Base-by-base conservation (phyloP, 2,329 filamentous ascomycete genomes). In the Clonostachys sp. region DNA sequence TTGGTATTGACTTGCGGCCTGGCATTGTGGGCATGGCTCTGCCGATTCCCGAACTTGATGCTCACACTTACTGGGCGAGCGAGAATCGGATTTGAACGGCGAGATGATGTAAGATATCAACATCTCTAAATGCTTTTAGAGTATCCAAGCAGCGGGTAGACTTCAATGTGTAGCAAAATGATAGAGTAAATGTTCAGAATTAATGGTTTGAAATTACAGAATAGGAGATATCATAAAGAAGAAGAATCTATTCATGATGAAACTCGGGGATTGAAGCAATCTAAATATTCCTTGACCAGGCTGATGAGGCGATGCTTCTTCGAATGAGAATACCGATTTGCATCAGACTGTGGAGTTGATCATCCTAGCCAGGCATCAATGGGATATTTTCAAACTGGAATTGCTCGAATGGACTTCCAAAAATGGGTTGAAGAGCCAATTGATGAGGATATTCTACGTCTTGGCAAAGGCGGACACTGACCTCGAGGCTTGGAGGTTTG, bases 1-100 rank as follows among this genome's bases (percentile, higher is more conserved):
- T 55, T 6, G 61, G 59, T 9, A 57, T 58, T 18, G 56, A 59
- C 63, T 61, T 34, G 68, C 67, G 9, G 59, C 59, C 36, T 60
- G 61, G 50, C 65, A 71, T 3, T 54, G 49, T 12, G 41, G 42
- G 40, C 66, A 71, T 34, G 53, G 48, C 9, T 36, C 43, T 5
- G 44, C 38, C 6, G 54, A 50, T 16, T 52, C 49, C 4, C 42
- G 49, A 12, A 48, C 48, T 35, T 51, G 54, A 41, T 64, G 60
- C 13, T 38, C 42, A 24, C 60, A 62, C 42, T 49, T 43, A 39
- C 34, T 46, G n/a, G 33, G 42, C 12, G 36, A 8, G 24, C 24
- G 8, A 30, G 24, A 30, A 30, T n/a, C 17, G 36, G 36, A 18
- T 18, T 12, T 39, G 17, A 39, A n/a, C 12, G n/a, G 17, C 14